phyloP scores from a whole-genome alignment of 2,329 filamentous ascomycete genomes.

The Alternaria consortialis region DNA sequence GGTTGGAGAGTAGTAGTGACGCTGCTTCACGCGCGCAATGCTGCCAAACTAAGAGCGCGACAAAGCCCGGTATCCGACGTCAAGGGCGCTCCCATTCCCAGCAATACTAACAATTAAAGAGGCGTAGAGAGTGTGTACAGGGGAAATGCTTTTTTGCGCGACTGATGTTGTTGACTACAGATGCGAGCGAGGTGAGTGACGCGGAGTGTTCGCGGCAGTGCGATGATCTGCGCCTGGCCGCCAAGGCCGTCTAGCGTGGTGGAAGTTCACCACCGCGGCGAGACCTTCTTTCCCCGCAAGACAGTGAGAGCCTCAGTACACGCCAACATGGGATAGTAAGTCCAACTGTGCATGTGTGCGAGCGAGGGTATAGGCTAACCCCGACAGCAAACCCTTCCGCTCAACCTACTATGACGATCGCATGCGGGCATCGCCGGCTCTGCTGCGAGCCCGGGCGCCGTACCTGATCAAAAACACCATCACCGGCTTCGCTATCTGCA shows the following conservation, averaged over 20 bases:
- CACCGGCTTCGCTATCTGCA: conserved; percentile 78
- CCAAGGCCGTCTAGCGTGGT: conserved; percentile 25
- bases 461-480: conserved; percentile 90
- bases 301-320: conserved; percentile 26
- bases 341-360: neutral
- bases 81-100: conserved; percentile 40
- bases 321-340: conserved; percentile 50
- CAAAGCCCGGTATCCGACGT: conserved; percentile 37
- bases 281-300: conserved; percentile 29
- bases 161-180: conserved; percentile 32
- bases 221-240: conserved; percentile 19
- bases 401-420: conserved; percentile 93
- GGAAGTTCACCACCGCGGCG: conserved; percentile 34
- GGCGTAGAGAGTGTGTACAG: conserved; percentile 36
- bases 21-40: conserved; percentile 44
- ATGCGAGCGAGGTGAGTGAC: conserved; percentile 20
- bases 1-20: conserved; percentile 23
- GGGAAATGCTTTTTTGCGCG: conserved; percentile 25
- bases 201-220: conserved; percentile 14
- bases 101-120: conserved; percentile 31
- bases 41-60: conserved; percentile 43
- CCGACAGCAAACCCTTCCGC: conserved; percentile 57
- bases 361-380: conserved; percentile 20
- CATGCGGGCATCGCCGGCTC: conserved; percentile 84
- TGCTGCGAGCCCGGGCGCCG: conserved; percentile 89